Evolutionary conservation across 495 filamentous ascomycete genomes (phyloP).

Genomic region (Neurospora sp.): DNA sequence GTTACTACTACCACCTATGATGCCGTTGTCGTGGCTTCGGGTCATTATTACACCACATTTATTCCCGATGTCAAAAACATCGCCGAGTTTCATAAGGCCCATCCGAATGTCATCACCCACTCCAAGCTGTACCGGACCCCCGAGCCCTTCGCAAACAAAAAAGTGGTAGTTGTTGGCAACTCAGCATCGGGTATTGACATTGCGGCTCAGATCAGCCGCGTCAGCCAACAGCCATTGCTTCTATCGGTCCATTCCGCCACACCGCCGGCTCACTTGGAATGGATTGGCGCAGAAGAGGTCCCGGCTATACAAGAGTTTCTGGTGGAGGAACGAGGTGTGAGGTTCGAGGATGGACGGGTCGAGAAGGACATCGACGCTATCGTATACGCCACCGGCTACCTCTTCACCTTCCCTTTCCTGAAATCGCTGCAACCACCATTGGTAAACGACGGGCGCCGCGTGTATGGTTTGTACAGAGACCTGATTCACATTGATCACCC

Average conservation of each 20-base stretch:
- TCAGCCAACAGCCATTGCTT: slow-evolving; percentile 32
- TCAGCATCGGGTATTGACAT: slow-evolving; percentile 75
- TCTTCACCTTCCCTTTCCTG: slow-evolving; percentile 64
- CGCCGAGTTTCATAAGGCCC: slow-evolving; percentile 39
- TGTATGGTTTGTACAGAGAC: slow-evolving; percentile 62
- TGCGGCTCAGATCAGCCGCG: slow-evolving; percentile 55
- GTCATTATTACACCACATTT: slow-evolving; percentile 66
- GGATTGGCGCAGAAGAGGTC: slow-evolving; percentile 26
- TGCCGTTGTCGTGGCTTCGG: slow-evolving; percentile 74
- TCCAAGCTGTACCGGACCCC: slow-evolving; percentile 68
- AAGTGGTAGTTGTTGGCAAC: slow-evolving; percentile 63
- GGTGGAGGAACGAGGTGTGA: slow-evolving; percentile 22
- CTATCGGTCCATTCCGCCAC: slow-evolving; percentile 31
- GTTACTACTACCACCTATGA: slow-evolving; percentile 49
- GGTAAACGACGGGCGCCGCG: slow-evolving; percentile 57
- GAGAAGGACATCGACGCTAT: slow-evolving; percentile 55
- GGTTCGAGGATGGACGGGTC: slow-evolving; percentile 30
- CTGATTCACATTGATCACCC: slow-evolving; percentile 66
- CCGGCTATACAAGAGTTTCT: slow-evolving; percentile 34
- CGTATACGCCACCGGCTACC: slow-evolving; percentile 67
- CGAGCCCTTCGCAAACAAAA: slow-evolving; percentile 41
- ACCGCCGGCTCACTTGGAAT: slow-evolving; percentile 17
- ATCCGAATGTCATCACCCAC: slow-evolving; percentile 62
- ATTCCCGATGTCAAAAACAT: slow-evolving; percentile 46
- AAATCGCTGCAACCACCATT: slow-evolving; percentile 44